Conservation (phyloP, 495 filamentous ascomycete species). For the Annulohypoxylon stygium region DNA sequence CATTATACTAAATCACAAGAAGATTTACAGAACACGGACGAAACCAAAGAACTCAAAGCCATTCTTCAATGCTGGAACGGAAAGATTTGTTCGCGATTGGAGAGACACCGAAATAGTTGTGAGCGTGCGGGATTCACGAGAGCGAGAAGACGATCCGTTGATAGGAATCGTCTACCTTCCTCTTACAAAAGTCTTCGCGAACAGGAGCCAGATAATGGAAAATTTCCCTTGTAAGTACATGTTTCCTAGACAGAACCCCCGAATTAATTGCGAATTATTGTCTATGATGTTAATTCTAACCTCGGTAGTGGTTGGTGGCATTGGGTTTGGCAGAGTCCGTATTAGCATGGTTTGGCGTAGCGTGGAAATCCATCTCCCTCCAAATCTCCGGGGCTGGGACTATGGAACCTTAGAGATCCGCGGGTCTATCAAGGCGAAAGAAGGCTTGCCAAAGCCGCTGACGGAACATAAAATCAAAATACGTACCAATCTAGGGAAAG, state of each 20-base stretch:
- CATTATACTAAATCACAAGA: conserved; percentile 77
- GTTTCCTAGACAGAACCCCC: not conserved
- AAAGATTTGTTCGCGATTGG: conserved; percentile 78
- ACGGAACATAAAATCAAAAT: conserved; percentile 66
- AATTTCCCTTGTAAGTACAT: conserved; percentile 66
- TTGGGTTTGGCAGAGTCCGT: conserved; percentile 75
- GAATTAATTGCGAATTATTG: not conserved
- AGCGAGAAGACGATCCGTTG: conserved; percentile 74
- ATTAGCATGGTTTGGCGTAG: conserved; percentile 79
- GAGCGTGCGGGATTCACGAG: conserved; percentile 72
- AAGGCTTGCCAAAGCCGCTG: conserved; percentile 59
- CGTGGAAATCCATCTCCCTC: conserved; percentile 68
- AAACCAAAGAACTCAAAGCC: conserved; percentile 83
- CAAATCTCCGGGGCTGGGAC: conserved; percentile 71
- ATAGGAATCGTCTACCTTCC: conserved; percentile 76
- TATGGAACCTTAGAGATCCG: conserved; percentile 74
- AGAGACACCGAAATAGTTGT: conserved; percentile 72
- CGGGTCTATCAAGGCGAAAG: conserved; percentile 51
- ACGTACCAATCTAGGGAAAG: conserved; percentile 63
- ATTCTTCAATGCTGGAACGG: conserved; percentile 83
- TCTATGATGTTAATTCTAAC: conserved; percentile 24
- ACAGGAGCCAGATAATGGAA: conserved; percentile 70
- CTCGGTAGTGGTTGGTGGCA: conserved; percentile 64
- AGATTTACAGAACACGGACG: conserved; percentile 76
- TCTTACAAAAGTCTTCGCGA: conserved; percentile 66